Conservation (phyloP, 106 monocot genomes). For the Allium sativum region DNA sequence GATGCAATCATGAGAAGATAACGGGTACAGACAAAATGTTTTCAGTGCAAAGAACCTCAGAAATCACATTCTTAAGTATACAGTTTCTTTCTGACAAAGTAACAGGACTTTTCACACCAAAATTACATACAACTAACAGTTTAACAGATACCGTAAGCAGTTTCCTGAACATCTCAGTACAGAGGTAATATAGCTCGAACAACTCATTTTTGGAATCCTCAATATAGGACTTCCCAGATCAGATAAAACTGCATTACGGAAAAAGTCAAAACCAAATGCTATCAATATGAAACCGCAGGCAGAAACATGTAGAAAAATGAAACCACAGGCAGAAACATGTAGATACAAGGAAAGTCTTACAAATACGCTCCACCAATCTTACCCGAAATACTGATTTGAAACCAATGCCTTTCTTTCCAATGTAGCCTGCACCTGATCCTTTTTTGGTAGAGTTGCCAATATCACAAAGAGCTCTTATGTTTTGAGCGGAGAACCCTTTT, state of each 20-base stretch:
- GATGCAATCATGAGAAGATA: background rate
- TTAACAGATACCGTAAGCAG: background rate
- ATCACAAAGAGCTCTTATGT: slow-evolving; percentile 97
- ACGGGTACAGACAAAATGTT: background rate
- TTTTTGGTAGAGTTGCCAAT: slow-evolving; percentile 97
- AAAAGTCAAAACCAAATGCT: background rate
- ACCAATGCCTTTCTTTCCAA: slow-evolving; percentile 95
- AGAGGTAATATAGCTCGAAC: too few species aligned
- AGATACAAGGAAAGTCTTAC: background rate
- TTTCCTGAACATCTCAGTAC: too few species aligned
- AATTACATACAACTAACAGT: background rate
- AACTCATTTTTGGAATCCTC: background rate
- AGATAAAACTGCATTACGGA: background rate
- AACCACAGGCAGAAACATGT: background rate
- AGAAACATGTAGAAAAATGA: background rate
- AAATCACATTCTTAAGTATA: background rate
- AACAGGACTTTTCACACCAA: background rate
- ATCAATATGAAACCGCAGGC: slow-evolving; percentile 1
- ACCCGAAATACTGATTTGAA: slow-evolving; percentile 99
- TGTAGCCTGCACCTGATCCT: slow-evolving; percentile 74
- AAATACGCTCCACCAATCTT: slow-evolving; percentile 6
- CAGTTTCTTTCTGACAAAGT: background rate
- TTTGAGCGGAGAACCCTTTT: slow-evolving; percentile 68
- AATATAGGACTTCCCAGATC: background rate
- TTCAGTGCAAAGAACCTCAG: background rate